Base-by-base conservation (phyloP, 371 early-diverging fungal genomes). In the Mucor sp. region DNA sequence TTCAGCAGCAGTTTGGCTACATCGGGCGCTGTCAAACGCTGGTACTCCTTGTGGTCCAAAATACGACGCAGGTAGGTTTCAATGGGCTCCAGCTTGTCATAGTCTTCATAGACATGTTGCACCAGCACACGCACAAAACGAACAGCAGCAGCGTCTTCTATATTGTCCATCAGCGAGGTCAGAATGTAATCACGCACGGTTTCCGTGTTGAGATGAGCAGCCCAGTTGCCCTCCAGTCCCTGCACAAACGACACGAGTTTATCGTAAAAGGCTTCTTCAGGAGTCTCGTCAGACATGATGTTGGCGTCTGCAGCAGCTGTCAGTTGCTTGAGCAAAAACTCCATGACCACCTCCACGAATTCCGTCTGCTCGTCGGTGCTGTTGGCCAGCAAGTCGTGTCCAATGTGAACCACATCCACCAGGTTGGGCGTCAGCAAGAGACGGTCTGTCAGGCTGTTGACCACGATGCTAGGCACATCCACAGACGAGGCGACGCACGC, bases 141-240 rank as follows among this genome's bases (percentile, higher is more conserved):
- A 21, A 86, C 70, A 30, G 83, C 77, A 19, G 71, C 58, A n/a
- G 81, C 65, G 56, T 80, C 62, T 1, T 62, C 67, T 2, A 86
- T 58, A 28, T 77, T 78, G 41, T 86, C 84, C 61, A 84, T 71
- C 9, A 86, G 44, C 0, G 77, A 74, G 0, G 74, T 75, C 19
- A 86, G 67, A 4, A 84, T 64, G 64, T 68, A 81, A 57, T 86
- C 84, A 15, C 83, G 83, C 1, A 84, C 71, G 48, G 64, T 63
- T 30, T 84, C 84, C 1, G 67, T 23, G 41, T 84, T 70, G 6
- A 84, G 41, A 9, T 47, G 3, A 21, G 9, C 8, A 8, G 65
- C 43, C 66, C 71, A 75, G 9, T 28, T 30, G 3, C 57, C 33
- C 4, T 27, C 2, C 3, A 67, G 43, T 1, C 6, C 19, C 25